A percentile compares a stretch with the other conserved stretches of the same genome.
Evolutionary conservation across 1,139 yeast genomes (phyloP).

Genomic region (Candida freyschussii): DNA sequence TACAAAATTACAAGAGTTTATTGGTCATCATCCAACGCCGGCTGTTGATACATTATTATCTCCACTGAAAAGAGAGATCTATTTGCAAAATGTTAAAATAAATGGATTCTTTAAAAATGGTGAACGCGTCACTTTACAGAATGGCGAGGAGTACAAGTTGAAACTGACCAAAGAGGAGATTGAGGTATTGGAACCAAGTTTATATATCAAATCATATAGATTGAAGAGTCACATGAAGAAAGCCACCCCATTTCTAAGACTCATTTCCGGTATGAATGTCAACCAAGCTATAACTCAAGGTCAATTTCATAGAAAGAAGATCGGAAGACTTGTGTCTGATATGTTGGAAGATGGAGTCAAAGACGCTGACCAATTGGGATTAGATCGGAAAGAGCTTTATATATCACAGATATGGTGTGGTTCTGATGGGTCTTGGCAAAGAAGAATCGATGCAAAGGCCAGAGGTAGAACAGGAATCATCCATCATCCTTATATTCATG

Average conservation of each 20-base stretch:
- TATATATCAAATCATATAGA: constrained; percentile 72
- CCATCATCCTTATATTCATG: constrained; percentile 72
- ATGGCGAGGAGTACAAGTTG: constrained; percentile 50
- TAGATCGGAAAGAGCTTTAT: constrained; percentile 59
- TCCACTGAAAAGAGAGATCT: constrained; percentile 70
- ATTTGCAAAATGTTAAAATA: constrained; percentile 51
- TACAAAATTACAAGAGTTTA: constrained; percentile 36
- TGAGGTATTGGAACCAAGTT: constrained; percentile 77
- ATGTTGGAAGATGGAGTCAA: constrained; percentile 67
- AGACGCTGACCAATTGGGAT: constrained; percentile 45
- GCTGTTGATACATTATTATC: constrained; percentile 49
- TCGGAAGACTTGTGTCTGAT: constrained; percentile 75
- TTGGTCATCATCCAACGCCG: constrained; percentile 35
- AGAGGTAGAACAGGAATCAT: constrained; percentile 86
- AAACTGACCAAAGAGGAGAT: constrained; percentile 60
- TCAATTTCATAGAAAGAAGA: constrained; percentile 78
- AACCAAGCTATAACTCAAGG: constrained; percentile 86
- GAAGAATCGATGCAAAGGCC: constrained; percentile 79
- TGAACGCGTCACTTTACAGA: constrained; percentile 44
- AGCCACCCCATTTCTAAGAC: constrained; percentile 74
- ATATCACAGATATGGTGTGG: constrained; percentile 90
- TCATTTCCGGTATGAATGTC: constrained; percentile 62
- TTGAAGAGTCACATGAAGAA: constrained; percentile 84
- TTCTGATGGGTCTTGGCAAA: constrained; percentile 71
- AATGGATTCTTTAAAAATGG: constrained; percentile 76